A percentile compares a stretch with the other conserved stretches of the same genome.
Evolutionary conservation across 306 rosid genomes (phyloP).

Genomic region (Fagus crenata): DNA sequence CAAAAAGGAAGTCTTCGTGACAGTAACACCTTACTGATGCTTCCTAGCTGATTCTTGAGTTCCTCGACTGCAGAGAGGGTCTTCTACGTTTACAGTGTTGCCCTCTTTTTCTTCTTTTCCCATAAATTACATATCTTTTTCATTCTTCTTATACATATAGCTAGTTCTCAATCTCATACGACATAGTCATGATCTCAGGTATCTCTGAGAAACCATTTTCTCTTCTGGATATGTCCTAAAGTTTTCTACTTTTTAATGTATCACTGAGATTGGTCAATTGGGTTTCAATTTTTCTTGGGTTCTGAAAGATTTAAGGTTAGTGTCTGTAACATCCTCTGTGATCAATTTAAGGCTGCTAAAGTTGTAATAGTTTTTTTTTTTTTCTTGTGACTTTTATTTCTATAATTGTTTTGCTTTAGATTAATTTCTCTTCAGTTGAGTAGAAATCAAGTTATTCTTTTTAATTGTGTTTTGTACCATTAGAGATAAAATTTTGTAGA

Average conservation of each 20-base stretch:
- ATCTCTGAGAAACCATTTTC: neutral
- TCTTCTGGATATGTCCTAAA: neutral
- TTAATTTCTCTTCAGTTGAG: conserved; percentile 1
- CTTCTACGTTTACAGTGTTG: neutral
- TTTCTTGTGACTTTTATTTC: neutral
- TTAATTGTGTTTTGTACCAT: neutral
- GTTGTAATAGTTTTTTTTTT: neutral
- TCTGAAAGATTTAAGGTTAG: conserved; percentile 4
- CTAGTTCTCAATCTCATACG: neutral
- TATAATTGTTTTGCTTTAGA: neutral
- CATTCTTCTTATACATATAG: neutral
- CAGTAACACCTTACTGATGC: neutral
- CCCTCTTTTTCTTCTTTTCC: neutral
- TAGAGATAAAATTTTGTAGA: neutral
- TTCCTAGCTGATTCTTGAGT: conserved; percentile 1
- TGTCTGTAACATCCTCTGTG: conserved; percentile 4
- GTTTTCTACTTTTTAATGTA: neutral
- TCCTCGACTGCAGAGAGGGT: conserved; percentile 1
- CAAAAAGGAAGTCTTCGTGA: neutral
- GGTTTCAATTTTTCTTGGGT: neutral
- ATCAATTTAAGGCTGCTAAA: neutral
- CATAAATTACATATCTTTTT: neutral
- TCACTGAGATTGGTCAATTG: neutral
- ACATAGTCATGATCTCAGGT: neutral
- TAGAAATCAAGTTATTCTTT: neutral